A percentile compares a stretch with the other conserved stretches of the same genome.
Evolutionary conservation across 2,329 filamentous ascomycete genomes (phyloP).

Genomic region (Trichoderma afroharzianum): DNA sequence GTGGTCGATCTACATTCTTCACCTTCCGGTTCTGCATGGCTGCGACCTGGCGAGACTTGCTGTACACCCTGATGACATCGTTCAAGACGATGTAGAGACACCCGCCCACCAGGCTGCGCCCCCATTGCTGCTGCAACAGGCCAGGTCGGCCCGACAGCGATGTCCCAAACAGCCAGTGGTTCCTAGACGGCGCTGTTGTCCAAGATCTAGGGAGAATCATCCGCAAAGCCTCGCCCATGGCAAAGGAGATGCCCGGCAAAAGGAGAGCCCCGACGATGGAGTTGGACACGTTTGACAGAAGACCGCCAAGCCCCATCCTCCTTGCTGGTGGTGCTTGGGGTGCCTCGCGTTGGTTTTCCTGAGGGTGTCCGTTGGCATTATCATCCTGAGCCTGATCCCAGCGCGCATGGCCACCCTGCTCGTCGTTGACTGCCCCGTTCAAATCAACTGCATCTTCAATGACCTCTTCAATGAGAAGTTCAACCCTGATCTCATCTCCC

Average conservation of each 20-base stretch:
- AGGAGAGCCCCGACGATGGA: conserved; percentile 58
- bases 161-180: conserved; percentile 23
- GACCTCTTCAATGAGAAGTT: conserved; percentile 34
- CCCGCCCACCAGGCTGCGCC: conserved; percentile 81
- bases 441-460: conserved; percentile 23
- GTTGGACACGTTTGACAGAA: conserved; percentile 45
- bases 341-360: conserved; percentile 30
- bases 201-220: conserved; percentile 64
- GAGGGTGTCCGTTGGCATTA: conserved; percentile 20
- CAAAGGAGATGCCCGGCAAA: conserved; percentile 76
- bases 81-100: conserved; percentile 85
- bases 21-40: conserved; percentile 53
- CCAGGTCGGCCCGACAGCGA: conserved; percentile 47
- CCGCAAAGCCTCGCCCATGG: conserved; percentile 72
- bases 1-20: conserved; percentile 45
- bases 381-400: conserved; percentile 1
- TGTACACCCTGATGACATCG: conserved; percentile 58
- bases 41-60: conserved; percentile 59
- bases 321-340: conserved; percentile 35
- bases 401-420: background rate
- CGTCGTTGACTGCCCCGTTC: conserved; percentile 6
- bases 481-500: conserved; percentile 29
- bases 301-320: conserved; percentile 32
- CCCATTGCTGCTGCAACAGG: conserved; percentile 81
- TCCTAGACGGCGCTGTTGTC: conserved; percentile 45